Base-by-base conservation (phyloP, 768 basidiomycete genomes). In the Xerocomellus chrysenteron region DNA sequence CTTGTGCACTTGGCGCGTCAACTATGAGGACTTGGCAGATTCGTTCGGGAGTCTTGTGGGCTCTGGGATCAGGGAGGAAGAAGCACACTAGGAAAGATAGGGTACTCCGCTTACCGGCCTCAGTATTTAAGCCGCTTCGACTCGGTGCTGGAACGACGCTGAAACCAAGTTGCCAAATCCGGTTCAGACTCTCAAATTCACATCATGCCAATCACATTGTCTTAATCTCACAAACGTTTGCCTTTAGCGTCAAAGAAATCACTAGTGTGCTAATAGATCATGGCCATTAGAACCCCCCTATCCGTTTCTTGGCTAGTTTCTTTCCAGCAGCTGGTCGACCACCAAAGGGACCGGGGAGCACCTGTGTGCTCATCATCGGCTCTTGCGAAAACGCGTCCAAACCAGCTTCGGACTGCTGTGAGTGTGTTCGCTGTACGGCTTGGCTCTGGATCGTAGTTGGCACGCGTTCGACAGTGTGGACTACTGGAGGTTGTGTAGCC, bases 321-420 rank as follows among this genome's bases (percentile, higher is more conserved):
- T 81, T 88, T 6, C 59, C 50, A 14, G 63, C 61, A 16, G 56
- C 55, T 26, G 78, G 79, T 40, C 87, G 79, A 24, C 87, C 88
- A 35, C 90, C 90, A 71, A 84, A 83, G 0, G 78, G 81, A 3
- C 91, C 90, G 5, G 90, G 82, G 11, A 90, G 68, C 8, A 86
- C 71, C 66, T 93, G 90, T 2, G 90, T 92, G 59, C 81, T 90
- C 36, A 76, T 71, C 72, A 82, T 73, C 16, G 73, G 59, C 17
- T 79, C 78, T 57, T 86, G 83, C 17, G 74, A 73, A 28, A 59
- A 66, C 10, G 52, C 47, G 4, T 61, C 55, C 6, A 52, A 37
- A 24, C 42, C 43, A n/a, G 47, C 46, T 13, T 61, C 48, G 13
- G 58, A 41, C 21, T 43, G 65, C 47, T 63, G 68, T 24, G 64